These are phyloP conservation scores for Amoebophrya sp. DNA, from an alignment of 169 alveolate species.

Conservation along the genomic window DNA sequence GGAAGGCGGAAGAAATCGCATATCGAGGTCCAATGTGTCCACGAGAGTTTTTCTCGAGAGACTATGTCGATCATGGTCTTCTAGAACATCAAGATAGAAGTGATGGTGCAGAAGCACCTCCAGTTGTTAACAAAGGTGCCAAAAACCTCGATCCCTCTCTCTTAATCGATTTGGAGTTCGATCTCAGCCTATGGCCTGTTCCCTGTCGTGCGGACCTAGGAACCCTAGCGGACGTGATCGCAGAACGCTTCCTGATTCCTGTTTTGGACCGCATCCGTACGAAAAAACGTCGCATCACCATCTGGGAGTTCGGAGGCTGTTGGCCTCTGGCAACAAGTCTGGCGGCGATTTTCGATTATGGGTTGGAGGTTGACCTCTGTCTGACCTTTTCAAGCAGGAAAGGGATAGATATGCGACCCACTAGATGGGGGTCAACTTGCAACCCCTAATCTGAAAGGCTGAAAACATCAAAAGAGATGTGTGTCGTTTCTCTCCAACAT, in stretches of 20 bases:
- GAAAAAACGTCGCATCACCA: neutral
- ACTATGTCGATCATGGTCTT: neutral
- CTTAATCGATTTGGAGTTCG: neutral
- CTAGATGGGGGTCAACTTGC: no score
- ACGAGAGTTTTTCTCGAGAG: neutral
- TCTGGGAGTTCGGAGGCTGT: slow-evolving; percentile 12
- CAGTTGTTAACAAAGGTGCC: no score
- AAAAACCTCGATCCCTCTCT: neutral
- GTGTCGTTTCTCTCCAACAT: neutral
- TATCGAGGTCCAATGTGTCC: no score
- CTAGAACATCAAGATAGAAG: neutral
- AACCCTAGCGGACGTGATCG: neutral
- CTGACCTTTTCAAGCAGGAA: no score
- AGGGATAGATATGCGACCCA: no score
- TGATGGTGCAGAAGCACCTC: neutral
- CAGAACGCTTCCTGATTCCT: neutral
- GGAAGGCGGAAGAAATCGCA: no score
- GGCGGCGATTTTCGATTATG: neutral
- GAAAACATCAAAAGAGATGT: neutral
- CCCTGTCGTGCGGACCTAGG: neutral
- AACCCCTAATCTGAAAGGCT: no score
- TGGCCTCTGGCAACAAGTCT: neutral
- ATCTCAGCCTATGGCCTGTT: neutral
- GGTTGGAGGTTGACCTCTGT: no score
- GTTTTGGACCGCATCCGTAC: neutral